A percentile compares a stretch with the other conserved stretches of the same genome.
Evolutionary conservation across 345 rosid genomes (phyloP).

Genomic region (Populus simonii): DNA sequence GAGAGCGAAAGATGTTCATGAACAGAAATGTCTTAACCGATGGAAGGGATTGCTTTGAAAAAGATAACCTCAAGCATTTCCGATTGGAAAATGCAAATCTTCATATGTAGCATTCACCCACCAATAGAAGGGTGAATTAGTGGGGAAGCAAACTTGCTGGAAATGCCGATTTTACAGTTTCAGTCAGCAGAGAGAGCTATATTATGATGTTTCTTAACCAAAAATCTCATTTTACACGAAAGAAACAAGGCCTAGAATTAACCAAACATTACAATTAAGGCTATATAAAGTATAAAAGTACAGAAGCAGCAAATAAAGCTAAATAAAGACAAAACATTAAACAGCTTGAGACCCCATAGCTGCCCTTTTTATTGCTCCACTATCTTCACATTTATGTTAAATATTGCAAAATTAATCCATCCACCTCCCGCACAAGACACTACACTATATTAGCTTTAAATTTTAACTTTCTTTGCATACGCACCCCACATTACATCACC

Average conservation of each 20-base stretch:
- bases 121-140: background rate
- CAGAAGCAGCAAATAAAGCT: conserved; percentile 2
- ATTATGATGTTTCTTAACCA: background rate
- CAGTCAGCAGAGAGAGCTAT: too few species aligned
- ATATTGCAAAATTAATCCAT: conserved; percentile 6
- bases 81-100: background rate
- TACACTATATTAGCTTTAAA: background rate
- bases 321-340: background rate
- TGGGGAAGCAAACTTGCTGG: background rate
- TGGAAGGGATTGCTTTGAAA: conserved; percentile 17
- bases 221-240: conserved; percentile 6
- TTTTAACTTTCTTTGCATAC: background rate
- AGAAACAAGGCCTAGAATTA: conserved; percentile 4
- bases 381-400: background rate
- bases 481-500: background rate
- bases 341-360: conserved; percentile 1
- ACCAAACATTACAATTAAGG: background rate
- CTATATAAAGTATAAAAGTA: background rate
- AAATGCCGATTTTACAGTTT: too few species aligned
- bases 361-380: background rate
- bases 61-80: conserved; percentile 22
- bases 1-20: conserved; percentile 18
- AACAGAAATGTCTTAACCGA: conserved; percentile 14
- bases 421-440: background rate
- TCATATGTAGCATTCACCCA: background rate